phyloP scores from a whole-genome alignment of 116 monocot species.

The Phalaenopsis hybrid region DNA sequence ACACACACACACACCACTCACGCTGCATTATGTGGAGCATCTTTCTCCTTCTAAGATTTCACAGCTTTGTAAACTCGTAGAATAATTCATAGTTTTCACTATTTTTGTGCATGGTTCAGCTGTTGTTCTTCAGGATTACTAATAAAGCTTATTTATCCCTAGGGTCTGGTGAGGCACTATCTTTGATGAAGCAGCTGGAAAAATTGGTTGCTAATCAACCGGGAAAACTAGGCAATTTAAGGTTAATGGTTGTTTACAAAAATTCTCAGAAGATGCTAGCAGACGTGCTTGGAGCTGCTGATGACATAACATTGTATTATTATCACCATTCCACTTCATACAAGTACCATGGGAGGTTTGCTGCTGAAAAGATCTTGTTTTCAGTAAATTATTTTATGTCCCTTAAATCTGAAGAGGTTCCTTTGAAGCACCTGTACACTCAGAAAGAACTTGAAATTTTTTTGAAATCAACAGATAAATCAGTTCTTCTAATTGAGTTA shows the following conservation, averaged over 20 bases:
- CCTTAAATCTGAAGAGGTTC: constrained; percentile 49
- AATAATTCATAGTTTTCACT: not conserved
- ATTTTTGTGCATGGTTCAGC: not conserved
- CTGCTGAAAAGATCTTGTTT: constrained; percentile 55
- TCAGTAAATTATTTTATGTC: constrained; percentile 52
- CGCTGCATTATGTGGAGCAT: not conserved
- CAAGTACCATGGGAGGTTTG: constrained; percentile 61
- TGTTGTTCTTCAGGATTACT: not conserved
- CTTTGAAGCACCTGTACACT: constrained; percentile 43
- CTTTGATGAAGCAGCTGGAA: constrained; percentile 59
- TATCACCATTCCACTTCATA: constrained; percentile 53
- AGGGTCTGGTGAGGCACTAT: constrained; percentile 92
- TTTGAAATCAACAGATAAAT: constrained; percentile 71
- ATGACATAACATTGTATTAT: constrained; percentile 60
- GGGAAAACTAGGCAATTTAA: constrained; percentile 38
- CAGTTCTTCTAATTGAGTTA: constrained; percentile 74
- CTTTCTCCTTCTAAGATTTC: not conserved
- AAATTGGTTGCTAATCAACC: constrained; percentile 24
- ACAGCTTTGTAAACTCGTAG: not conserved
- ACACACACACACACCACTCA: not conserved
- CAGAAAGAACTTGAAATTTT: constrained; percentile 50
- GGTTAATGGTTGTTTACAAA: constrained; percentile 68
- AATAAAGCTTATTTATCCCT: constrained; percentile 15
- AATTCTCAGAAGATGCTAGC: constrained; percentile 76
- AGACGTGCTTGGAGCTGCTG: constrained; percentile 59